These are phyloP conservation scores for Solanum etuberosum DNA, from an alignment of 257 asterid genomes.

Conservation along the genomic window DNA sequence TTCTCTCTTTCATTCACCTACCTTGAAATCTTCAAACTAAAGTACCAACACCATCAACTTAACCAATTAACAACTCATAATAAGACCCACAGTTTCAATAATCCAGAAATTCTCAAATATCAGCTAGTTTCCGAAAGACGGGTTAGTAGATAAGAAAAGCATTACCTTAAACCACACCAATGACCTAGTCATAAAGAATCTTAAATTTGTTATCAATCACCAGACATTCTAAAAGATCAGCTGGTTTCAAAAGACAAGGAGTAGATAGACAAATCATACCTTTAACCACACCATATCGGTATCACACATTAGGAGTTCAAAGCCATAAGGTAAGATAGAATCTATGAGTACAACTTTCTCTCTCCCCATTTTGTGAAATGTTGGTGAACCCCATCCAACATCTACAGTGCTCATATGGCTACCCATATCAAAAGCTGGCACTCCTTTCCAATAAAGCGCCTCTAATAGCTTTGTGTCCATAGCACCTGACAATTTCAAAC, in stretches of 20 bases:
- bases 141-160: slow-evolving; percentile 7
- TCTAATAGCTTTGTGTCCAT: slow-evolving; percentile 91
- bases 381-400: slow-evolving; percentile 95
- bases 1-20: neutral
- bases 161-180: slow-evolving; percentile 69
- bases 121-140: neutral
- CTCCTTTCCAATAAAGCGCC: slow-evolving; percentile 95
- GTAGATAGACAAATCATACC: slow-evolving; percentile 37
- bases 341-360: slow-evolving; percentile 88
- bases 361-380: slow-evolving; percentile 96
- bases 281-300: slow-evolving; percentile 99
- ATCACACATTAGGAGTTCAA: slow-evolving; percentile 92
- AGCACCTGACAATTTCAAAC: slow-evolving; percentile 50
- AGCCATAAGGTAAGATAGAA: slow-evolving; percentile 73
- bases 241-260: neutral
- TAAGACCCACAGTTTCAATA: neutral
- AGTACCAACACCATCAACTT: neutral
- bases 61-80: neutral
- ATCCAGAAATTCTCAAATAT: neutral
- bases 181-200: neutral
- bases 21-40: neutral
- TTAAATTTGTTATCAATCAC: neutral
- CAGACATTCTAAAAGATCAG: neutral
- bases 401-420: slow-evolving; percentile 97
- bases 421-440: slow-evolving; percentile 97